Evolutionary conservation across 148 eudicot genomes (phyloP).

Genomic region (Cornus controversa): DNA sequence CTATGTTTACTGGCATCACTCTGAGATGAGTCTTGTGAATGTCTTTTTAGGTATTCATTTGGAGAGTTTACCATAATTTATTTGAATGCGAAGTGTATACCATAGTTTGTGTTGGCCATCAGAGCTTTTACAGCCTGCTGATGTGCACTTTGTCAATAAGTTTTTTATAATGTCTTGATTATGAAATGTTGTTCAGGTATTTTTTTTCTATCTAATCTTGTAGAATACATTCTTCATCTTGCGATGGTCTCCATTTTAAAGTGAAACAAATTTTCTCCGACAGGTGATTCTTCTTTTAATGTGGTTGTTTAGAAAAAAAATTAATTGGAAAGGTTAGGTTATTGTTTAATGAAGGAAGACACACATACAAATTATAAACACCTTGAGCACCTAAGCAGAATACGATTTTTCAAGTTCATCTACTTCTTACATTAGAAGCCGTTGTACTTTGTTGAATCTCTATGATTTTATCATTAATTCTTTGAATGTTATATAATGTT

Average conservation of each 20-base stretch:
- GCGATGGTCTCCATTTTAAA: constrained; percentile 90
- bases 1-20: too few relatives aligned
- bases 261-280: constrained; percentile 74
- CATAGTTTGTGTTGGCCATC: not conserved
- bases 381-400: not conserved
- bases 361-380: too few relatives aligned
- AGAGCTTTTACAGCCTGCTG: not conserved
- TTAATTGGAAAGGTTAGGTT: not conserved
- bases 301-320: not conserved
- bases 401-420: not conserved
- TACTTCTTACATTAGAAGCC: not conserved
- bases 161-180: not conserved
- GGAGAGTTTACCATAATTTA: too few relatives aligned
- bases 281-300: constrained; percentile 54
- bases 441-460: not conserved
- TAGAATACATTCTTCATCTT: constrained; percentile 22
- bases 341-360: not conserved
- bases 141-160: not conserved
- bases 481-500: not conserved
- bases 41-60: too few relatives aligned
- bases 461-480: not conserved
- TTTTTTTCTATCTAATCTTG: not conserved
- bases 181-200: not conserved
- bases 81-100: too few relatives aligned
- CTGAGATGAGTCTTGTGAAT: too few relatives aligned